Conservation (phyloP, 768 basidiomycete species). For the Boletus coccyginus region DNA sequence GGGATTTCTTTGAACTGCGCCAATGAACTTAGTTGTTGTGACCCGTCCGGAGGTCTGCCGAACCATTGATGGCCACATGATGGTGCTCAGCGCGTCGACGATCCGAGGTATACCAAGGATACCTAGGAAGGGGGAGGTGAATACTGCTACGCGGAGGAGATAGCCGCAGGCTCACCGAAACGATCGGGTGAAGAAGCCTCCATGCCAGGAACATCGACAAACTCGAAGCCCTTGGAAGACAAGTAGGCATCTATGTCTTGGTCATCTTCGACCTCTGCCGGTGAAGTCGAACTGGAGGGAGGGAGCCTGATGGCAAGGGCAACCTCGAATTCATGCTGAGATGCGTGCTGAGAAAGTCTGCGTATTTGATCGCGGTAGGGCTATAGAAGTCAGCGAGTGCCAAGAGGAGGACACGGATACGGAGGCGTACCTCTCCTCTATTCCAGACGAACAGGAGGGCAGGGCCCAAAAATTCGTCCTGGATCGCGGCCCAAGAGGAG, state of each 20-base stretch:
- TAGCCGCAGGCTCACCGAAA: conserved; percentile 11
- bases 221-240: conserved; percentile 73
- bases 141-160: not conserved
- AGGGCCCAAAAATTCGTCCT: conserved; percentile 44
- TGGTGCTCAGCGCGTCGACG: conserved; percentile 75
- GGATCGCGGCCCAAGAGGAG: conserved; percentile 40
- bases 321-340: conserved; percentile 64
- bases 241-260: conserved; percentile 64
- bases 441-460: conserved; percentile 75
- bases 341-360: conserved; percentile 46
- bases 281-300: conserved; percentile 5
- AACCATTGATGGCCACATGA: conserved; percentile 86
- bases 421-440: conserved; percentile 55
- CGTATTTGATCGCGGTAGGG: conserved; percentile 56
- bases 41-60: conserved; percentile 7
- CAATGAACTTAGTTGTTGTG: not conserved
- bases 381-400: conserved; percentile 33
- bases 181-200: conserved; percentile 9
- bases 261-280: conserved; percentile 42
- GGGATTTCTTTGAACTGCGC: not conserved
- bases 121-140: conserved; percentile 29
- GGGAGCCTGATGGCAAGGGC: conserved; percentile 62
- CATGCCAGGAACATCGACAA: conserved; percentile 45
- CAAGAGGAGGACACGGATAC: not conserved
- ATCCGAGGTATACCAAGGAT: conserved; percentile 63